Base-by-base conservation (phyloP, 2,329 filamentous ascomycete genomes). In the Aureobasidium pullulans region DNA sequence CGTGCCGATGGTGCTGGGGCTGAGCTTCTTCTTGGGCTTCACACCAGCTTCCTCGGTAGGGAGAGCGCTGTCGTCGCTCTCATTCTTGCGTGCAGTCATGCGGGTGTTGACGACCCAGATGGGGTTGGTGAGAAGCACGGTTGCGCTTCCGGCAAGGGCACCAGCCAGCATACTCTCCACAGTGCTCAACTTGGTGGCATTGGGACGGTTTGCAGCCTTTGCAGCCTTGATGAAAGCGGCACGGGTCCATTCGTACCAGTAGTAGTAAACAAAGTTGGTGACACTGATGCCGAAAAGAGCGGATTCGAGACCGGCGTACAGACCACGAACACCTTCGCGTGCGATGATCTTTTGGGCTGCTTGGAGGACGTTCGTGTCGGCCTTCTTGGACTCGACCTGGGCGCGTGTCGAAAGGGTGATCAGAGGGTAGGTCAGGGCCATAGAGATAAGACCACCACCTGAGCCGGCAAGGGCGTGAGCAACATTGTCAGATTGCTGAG, bases 251-350 rank as follows among this genome's bases (percentile, higher is more conserved):
- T 99, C 94, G 76, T 97, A 99, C 80, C 90, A 99, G 81, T 97
- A 99, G 79, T 99, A 99, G 81, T 99, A 99, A 49, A 99, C 93
- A 72, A 99, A 99, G 80, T 99, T 99, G 68, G 94, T 99, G 67
- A 99, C 87, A 74, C 89, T 94, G 79, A 99, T 97, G 73, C 94
- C 94, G 74, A 99, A 96, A 47, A 99, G 81, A 54, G 94, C 94
- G 63, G 89, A 95, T 74, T 96, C 90, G 61, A 99, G 84, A 43
- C 94, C 94, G 6, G 94, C 86, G 73, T 97, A 99, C 37, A 99
- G 84, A 34, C 94, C 94, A 2, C 84, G 79, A 60, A 96, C 78
- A 68, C 94, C 94, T 76, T 99, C 94, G 67, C 94, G 89, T 67
- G 92, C 88, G 64, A 99, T 82, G 71, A 99, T 97, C 68, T 86